Percentiles rank a stretch among this genome's conserved stretches.
phyloP scores from a whole-genome alignment of 176 grass and related monocot genomes.

The Oryza glumipatula region DNA sequence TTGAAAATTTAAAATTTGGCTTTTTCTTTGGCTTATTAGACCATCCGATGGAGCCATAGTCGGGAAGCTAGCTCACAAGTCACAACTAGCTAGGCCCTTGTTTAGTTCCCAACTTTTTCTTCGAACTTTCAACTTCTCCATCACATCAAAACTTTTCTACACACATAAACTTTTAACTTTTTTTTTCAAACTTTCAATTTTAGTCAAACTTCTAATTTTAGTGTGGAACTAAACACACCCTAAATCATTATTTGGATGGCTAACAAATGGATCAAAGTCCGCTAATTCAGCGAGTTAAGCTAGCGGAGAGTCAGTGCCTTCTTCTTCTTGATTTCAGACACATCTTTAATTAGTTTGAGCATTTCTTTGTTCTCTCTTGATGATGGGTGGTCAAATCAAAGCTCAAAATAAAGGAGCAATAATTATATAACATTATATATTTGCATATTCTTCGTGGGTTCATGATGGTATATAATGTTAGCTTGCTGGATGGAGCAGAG shows the following conservation, averaged over 20 bases:
- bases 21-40: no score
- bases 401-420: not conserved
- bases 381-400: slow-evolving; percentile 6
- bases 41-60: not conserved
- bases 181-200: no score
- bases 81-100: not conserved
- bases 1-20: no score
- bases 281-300: slow-evolving; percentile 8
- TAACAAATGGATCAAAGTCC: not conserved
- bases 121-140: no score
- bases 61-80: not conserved
- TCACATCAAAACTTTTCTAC: no score
- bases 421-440: not conserved
- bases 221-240: no score
- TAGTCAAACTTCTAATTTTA: no score
- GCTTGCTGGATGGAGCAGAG: not conserved
- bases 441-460: not conserved
- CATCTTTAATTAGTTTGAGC: not conserved
- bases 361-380: not conserved
- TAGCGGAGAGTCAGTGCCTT: not conserved
- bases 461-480: not conserved
- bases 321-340: not conserved
- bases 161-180: no score
- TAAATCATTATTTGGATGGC: not conserved
- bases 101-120: no score